These are phyloP conservation scores for Epichloe amarillans DNA, from an alignment of 2,329 filamentous ascomycete species.

Conservation along the genomic window DNA sequence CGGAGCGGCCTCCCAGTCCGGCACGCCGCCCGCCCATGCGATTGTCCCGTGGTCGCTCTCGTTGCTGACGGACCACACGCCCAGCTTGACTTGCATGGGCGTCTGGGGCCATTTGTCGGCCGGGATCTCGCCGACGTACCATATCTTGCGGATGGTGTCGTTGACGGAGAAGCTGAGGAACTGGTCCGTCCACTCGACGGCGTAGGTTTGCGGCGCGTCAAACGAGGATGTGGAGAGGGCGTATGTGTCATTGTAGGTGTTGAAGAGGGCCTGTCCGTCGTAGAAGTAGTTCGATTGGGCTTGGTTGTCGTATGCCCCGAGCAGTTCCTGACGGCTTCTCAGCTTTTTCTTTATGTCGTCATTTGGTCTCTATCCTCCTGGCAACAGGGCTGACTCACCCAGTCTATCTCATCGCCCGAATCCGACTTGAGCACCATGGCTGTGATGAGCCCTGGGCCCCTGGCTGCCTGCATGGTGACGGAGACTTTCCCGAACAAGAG, in stretches of 20 bases:
- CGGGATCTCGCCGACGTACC: conserved; percentile 30
- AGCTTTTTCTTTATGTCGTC: neutral
- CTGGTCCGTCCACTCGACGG: conserved; percentile 51
- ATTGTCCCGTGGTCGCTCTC: conserved; percentile 43
- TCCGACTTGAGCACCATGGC: conserved; percentile 67
- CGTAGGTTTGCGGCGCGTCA: conserved; percentile 46
- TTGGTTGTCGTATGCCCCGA: conserved; percentile 27
- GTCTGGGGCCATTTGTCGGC: conserved; percentile 50
- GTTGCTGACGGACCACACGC: conserved; percentile 40
- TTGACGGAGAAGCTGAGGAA: conserved; percentile 47
- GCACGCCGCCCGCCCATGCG: conserved; percentile 51
- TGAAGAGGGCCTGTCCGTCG: conserved; percentile 45
- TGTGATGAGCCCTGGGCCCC: conserved; percentile 64
- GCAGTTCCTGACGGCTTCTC: conserved; percentile 12
- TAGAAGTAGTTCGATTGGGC: conserved; percentile 75
- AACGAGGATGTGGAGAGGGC: conserved; percentile 26
- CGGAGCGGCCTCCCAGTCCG: conserved; percentile 17
- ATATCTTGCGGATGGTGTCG: conserved; percentile 21
- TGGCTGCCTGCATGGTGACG: conserved; percentile 54
- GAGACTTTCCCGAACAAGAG: conserved; percentile 74
- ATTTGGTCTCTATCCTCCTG: neutral
- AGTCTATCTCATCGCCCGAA: conserved; percentile 58
- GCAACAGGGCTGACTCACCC: conserved; percentile 10
- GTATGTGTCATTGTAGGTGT: conserved; percentile 36
- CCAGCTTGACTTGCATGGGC: conserved; percentile 53